These are phyloP conservation scores for Erigeron canadensis DNA, from an alignment of 129 eudicot species.

Conservation along the genomic window DNA sequence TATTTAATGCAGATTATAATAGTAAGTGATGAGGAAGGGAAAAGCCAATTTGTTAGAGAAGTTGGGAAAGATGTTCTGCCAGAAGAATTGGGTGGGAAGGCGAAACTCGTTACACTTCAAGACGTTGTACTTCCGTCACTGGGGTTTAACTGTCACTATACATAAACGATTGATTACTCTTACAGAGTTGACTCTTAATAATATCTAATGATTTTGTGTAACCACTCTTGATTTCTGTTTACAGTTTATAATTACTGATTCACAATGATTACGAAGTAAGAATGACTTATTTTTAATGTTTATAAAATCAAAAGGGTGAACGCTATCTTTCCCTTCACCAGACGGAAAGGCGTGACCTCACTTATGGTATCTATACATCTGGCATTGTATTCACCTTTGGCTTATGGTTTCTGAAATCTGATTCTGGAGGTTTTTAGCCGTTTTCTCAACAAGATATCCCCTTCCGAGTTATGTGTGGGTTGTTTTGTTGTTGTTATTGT, in stretches of 20 bases:
- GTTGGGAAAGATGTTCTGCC: slow-evolving; percentile 63
- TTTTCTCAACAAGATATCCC: not conserved
- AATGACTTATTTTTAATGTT: too few relatives aligned
- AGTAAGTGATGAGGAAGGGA: slow-evolving; percentile 51
- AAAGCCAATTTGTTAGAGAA: slow-evolving; percentile 40
- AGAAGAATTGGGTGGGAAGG: slow-evolving; percentile 59
- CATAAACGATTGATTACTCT: slow-evolving; percentile 17
- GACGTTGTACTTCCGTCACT: slow-evolving; percentile 39
- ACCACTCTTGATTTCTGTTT: not conserved
- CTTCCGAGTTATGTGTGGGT: not conserved
- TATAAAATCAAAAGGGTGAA: too few relatives aligned
- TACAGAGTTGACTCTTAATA: slow-evolving; percentile 6
- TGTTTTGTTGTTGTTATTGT: not conserved
- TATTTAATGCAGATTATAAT: slow-evolving; percentile 49
- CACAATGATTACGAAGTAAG: too few relatives aligned
- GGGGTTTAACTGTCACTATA: slow-evolving; percentile 24
- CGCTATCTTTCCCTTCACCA: too few relatives aligned
- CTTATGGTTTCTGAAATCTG: not conserved
- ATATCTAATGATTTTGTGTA: not conserved
- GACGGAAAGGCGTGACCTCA: too few relatives aligned
- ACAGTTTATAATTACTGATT: not conserved
- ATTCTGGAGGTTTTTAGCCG: not conserved
- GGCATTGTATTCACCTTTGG: not conserved
- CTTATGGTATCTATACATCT: too few relatives aligned
- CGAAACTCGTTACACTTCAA: slow-evolving; percentile 49